Base-by-base conservation (phyloP, 2,329 filamentous ascomycete species). In the Harringtonia aguacate region DNA sequence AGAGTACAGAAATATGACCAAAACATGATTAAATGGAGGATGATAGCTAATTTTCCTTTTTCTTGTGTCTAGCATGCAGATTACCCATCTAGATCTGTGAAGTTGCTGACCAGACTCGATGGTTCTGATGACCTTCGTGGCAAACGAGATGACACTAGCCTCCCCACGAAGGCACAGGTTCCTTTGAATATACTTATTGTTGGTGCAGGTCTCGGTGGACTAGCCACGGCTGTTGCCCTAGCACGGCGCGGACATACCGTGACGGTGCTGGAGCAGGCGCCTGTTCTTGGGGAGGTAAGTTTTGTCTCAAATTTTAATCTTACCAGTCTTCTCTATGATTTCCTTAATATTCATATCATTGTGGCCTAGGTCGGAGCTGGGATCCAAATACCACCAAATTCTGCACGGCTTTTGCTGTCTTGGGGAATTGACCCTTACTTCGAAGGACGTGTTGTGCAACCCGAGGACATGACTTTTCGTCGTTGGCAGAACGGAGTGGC, bases 341-440 rank as follows among this genome's bases (percentile, higher is more conserved):
- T n/a, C n/a, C n/a, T n/a, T n/a, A n/a, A n/a, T n/a, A n/a, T n/a
- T n/a, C n/a, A n/a, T n/a, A n/a, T n/a, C n/a, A n/a, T n/a, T n/a
- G n/a, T n/a, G n/a, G n/a, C n/a, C n/a, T n/a, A n/a, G n/a, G n/a
- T 65, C n/a, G 63, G 63, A 4, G 62, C 63, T 3, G 64, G 61
- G 3, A 64, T 66, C 29, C 62, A 65, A 51, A 55, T 66, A 7
- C 61, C 61, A 1, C 56, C 64, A 8, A 65, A 66, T 44, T 57
- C 59, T 6, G 50, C 52, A 2, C 52, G 53, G 1, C 47, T 63
- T 0, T 53, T 65, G 4, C 39, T 51, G 21, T 45, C 48, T 40
- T 64, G 60, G 55, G 62, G 61, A 8, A 48, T 65, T 2, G 50
- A 47, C 10, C 46, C 55, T 2, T 52, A 58, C 21, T 47, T 61